These are phyloP conservation scores for Gyrodon lividus DNA, from an alignment of 768 basidiomycete species.

Conservation along the genomic window DNA sequence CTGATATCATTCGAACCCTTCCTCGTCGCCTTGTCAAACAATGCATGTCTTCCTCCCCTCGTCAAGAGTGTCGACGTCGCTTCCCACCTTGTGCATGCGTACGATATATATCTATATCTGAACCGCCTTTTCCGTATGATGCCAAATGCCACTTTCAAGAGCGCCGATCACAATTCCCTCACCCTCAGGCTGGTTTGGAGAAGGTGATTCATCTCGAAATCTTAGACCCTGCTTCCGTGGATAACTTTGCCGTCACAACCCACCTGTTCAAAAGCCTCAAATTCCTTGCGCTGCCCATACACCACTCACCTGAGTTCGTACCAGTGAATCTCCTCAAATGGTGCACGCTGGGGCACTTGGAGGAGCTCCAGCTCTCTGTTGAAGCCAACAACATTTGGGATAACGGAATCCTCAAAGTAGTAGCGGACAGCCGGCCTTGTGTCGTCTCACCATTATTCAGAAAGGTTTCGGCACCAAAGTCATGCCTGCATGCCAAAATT, in stretches of 20 bases:
- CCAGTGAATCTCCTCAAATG: not conserved
- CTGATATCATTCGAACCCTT: slow-evolving; percentile 22
- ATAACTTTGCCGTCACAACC: not conserved
- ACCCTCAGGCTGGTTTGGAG: not conserved
- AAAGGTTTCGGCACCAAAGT: too few relatives aligned
- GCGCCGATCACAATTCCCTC: not conserved
- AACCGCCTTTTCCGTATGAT: not conserved
- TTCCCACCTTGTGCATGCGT: not conserved
- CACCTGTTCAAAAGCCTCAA: not conserved
- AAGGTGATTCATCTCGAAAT: not conserved
- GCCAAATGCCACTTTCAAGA: not conserved
- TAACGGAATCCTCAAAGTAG: not conserved
- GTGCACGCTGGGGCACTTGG: not conserved
- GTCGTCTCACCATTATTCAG: not conserved
- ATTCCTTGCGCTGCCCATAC: not conserved
- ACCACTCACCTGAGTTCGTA: not conserved
- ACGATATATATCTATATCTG: not conserved
- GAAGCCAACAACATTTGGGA: not conserved
- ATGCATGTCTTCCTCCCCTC: slow-evolving; percentile 3
- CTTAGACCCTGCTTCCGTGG: not conserved
- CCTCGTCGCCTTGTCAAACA: slow-evolving; percentile 16
- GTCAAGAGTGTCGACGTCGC: slow-evolving; percentile 14
- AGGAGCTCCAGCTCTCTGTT: slow-evolving; percentile 1
- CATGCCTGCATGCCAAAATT: not conserved
- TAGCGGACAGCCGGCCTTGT: not conserved